phyloP scores from a whole-genome alignment of 148 eudicot species.

The Beta vulgaris region DNA sequence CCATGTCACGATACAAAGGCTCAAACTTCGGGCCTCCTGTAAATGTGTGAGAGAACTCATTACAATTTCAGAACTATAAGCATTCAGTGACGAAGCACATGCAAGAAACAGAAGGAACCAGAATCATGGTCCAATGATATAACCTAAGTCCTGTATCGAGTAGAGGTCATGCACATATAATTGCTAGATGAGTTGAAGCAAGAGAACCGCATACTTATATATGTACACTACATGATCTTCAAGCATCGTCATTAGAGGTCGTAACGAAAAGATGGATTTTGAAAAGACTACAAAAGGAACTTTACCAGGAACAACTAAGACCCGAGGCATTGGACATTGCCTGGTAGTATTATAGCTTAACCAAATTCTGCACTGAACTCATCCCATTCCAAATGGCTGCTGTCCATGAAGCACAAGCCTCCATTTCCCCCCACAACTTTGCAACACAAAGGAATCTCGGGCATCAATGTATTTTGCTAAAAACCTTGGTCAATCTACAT shows the following conservation, averaged over 20 bases:
- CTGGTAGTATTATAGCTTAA: no score
- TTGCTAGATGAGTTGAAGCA: neutral
- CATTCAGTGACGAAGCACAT: neutral
- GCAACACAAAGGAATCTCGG: no score
- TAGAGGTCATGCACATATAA: neutral
- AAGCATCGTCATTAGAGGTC: neutral
- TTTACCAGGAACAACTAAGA: neutral
- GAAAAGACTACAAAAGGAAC: neutral
- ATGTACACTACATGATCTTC: neutral
- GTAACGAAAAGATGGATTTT: neutral
- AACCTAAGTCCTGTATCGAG: neutral
- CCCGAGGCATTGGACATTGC: neutral
- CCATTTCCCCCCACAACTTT: no score
- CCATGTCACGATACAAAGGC: conserved; percentile 99
- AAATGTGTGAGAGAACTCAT: conserved; percentile 13
- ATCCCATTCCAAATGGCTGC: no score
- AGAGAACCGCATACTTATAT: no score
- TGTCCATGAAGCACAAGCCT: no score
- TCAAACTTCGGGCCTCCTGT: conserved; percentile 99
- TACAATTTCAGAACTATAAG: neutral
- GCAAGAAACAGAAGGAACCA: neutral
- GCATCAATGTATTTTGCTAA: no score
- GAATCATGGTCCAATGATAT: neutral
- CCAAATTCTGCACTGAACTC: no score
- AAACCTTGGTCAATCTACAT: no score